Conservation (phyloP, 768 basidiomycete genomes). For the Hirschioporus abietinus region DNA sequence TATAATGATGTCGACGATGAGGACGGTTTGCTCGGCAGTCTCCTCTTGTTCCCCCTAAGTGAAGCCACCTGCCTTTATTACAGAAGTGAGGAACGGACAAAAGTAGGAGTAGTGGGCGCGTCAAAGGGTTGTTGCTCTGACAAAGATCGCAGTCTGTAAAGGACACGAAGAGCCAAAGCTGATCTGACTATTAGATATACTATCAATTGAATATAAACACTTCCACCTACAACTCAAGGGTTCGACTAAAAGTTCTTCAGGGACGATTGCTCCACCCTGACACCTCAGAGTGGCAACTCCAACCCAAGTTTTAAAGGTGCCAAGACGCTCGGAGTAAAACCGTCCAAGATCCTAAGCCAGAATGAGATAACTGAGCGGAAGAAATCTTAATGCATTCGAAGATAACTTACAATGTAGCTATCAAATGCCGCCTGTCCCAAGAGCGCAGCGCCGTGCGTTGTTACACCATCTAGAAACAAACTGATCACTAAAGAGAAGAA, state of each 20-base stretch:
- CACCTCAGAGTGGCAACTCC: conserved; percentile 82
- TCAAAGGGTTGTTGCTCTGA: conserved; percentile 82
- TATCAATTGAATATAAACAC: neutral
- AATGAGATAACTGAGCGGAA: neutral
- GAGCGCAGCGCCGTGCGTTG: conserved; percentile 54
- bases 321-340: conserved; percentile 72
- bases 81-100: conserved; percentile 66
- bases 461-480: conserved; percentile 60
- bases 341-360: conserved; percentile 54
- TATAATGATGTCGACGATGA: conserved; percentile 63
- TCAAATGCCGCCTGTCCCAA: conserved; percentile 60
- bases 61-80: conserved; percentile 68
- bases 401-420: conserved; percentile 65
- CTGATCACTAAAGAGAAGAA: conserved; percentile 55
- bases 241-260: conserved; percentile 70
- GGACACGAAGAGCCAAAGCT: conserved; percentile 79
- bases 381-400: neutral
- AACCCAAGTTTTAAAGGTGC: conserved; percentile 61
- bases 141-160: conserved; percentile 77
- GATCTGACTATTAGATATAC: conserved; percentile 3
- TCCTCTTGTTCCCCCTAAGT: conserved; percentile 60
- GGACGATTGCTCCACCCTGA: conserved; percentile 58
- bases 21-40: conserved; percentile 72
- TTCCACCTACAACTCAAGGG: conserved; percentile 49
- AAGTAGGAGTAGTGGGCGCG: conserved; percentile 81